Conservation (phyloP, 768 basidiomycete genomes). For the Trametes cubensis region DNA sequence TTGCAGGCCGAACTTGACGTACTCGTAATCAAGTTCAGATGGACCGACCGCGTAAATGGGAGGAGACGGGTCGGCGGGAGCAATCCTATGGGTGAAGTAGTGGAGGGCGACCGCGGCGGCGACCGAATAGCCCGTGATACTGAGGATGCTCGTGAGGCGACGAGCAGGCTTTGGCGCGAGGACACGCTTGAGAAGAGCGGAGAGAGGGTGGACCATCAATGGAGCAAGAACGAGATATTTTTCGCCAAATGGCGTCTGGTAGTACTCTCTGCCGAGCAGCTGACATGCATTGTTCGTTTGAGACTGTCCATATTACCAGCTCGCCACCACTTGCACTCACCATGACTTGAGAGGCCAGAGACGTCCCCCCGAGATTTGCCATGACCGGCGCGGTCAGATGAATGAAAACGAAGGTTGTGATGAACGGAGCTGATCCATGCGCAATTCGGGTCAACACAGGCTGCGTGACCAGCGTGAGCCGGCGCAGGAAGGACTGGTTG, state of each 20-base stretch:
- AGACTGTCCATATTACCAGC: too few species aligned
- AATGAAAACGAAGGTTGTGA: conserved; percentile 74
- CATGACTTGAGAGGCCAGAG: conserved; percentile 72
- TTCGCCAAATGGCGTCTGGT: conserved; percentile 74
- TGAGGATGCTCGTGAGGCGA: conserved; percentile 48
- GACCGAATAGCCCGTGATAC: conserved; percentile 63
- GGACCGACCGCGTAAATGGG: conserved; percentile 68
- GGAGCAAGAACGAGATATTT: conserved; percentile 68
- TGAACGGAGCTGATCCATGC: conserved; percentile 75
- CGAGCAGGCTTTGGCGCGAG: conserved; percentile 44
- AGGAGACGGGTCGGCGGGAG: conserved; percentile 47
- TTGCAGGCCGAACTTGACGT: conserved; percentile 71
- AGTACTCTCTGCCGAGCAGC: conserved; percentile 85
- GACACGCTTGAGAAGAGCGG: conserved; percentile 62
- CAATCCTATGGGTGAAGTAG: conserved; percentile 64
- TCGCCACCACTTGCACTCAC: conserved; percentile 42
- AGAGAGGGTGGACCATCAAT: conserved; percentile 61
- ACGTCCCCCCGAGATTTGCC: conserved; percentile 72
- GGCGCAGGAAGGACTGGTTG: conserved; percentile 16
- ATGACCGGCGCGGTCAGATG: conserved; percentile 76
- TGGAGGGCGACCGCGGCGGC: conserved; percentile 70
- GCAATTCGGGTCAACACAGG: conserved; percentile 53
- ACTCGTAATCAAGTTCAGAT: conserved; percentile 80
- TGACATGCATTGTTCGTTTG: conserved; percentile 32
- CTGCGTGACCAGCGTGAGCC: conserved; percentile 17